Evolutionary conservation across 768 basidiomycete genomes (phyloP).

Genomic region (Lentinula boryana): DNA sequence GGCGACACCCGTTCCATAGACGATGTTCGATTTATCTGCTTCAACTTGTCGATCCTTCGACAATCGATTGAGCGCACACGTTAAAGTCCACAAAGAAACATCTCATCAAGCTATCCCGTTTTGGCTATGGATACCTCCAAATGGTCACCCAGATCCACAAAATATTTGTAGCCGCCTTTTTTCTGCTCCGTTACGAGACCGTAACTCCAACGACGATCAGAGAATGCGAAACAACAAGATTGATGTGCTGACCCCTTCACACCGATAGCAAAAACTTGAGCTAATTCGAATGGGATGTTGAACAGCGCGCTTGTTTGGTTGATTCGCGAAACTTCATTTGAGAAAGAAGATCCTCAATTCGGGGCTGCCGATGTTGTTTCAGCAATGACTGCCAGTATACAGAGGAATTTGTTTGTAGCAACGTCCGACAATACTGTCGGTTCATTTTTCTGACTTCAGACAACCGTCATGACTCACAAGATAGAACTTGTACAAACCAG

Average conservation of each 20-base stretch:
- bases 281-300: slow-evolving; percentile 76
- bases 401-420: slow-evolving; percentile 47
- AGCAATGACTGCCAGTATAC: slow-evolving; percentile 49
- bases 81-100: slow-evolving; percentile 14
- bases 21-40: slow-evolving; percentile 36
- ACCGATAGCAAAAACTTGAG: slow-evolving; percentile 67
- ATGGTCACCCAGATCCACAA: slow-evolving; percentile 69
- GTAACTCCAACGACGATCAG: slow-evolving; percentile 47
- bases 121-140: slow-evolving; percentile 71
- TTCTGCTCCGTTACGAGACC: slow-evolving; percentile 84
- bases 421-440: slow-evolving; percentile 36
- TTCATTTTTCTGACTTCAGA: not conserved
- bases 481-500: slow-evolving; percentile 70
- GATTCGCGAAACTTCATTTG: slow-evolving; percentile 81
- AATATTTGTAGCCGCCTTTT: slow-evolving; percentile 78
- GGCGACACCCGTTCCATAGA: slow-evolving; percentile 38
- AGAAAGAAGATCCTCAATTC: slow-evolving; percentile 68
- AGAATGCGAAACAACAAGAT: not conserved
- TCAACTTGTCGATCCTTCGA: slow-evolving; percentile 39
- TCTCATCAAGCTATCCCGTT: slow-evolving; percentile 77
- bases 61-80: not conserved
- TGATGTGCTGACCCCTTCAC: slow-evolving; percentile 58
- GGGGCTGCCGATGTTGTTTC: slow-evolving; percentile 70
- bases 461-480: slow-evolving; percentile 40
- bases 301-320: slow-evolving; percentile 76